Conservation (phyloP, 2,329 filamentous ascomycete species). For the Monilinia polystroma region DNA sequence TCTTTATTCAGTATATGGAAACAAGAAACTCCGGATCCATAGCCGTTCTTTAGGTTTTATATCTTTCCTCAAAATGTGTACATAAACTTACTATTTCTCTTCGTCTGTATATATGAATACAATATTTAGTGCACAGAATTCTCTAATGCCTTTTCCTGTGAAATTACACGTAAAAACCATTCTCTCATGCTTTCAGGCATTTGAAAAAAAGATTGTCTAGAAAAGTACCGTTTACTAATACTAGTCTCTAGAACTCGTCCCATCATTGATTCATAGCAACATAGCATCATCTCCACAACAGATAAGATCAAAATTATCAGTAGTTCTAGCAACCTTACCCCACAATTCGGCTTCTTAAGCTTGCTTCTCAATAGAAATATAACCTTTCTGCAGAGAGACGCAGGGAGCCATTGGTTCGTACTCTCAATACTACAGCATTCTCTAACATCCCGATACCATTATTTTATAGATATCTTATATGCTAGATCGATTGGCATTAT, state of each 20-base stretch:
- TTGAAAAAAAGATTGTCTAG: no score
- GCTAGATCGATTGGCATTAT: no score
- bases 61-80: conserved; percentile 2
- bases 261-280: no score
- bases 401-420: no score
- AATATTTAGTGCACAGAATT: neutral
- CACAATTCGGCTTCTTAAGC: neutral
- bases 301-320: neutral
- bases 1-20: neutral
- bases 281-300: neutral
- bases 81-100: conserved; percentile 17
- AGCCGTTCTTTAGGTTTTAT: conserved; percentile 1
- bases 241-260: no score
- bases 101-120: conserved; percentile 20
- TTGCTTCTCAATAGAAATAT: no score
- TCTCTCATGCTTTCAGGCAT: neutral
- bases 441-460: no score
- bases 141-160: neutral
- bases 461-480: no score
- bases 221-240: no score
- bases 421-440: no score
- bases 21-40: neutral
- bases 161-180: neutral
- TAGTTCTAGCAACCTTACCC: neutral
- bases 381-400: no score